Evolutionary conservation across 2,329 filamentous ascomycete genomes (phyloP), one percentile per base, ranked within the genome.

Genomic region (Metarhizium rileyi): DNA sequence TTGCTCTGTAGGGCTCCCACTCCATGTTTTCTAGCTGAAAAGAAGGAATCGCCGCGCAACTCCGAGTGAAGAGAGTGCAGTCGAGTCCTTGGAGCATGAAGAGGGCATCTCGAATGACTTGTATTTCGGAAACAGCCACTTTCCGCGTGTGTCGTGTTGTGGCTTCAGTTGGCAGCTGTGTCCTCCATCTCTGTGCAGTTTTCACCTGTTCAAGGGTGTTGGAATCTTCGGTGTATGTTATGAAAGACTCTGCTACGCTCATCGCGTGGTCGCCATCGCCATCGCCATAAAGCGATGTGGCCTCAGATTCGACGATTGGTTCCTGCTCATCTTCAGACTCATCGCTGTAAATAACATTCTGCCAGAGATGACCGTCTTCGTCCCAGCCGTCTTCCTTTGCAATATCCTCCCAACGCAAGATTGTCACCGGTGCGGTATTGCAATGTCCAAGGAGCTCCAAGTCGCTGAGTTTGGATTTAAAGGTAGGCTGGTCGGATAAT

Each of bases 31-130:
- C 59, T 25, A 80, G 67, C 50, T 78, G 72, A 48, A 72, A 78
- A 1, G 57, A 58, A 4, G 67, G 58, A 2, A 66, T 62, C 0
- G 71, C 70, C 6, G 62, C 55, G 14, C 68, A 70, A 45, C 71
- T 60, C 3, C 57, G 22, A 50, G 68, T 69, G 58, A 90, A 95
- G 1, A 95, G 61, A 2, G 81, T 84, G 2, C 86, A 91, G 5
- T 83, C 77, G 4, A 93, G 70, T 1, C 90, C 90, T 48, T 81
- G 79, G 0, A 97, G 75, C 87, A 96, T 94, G 59, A 88, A 91
- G 0, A 96, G 71, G 0, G 81, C 78, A 48, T 97, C 90, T 44
- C 89, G 80, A 25, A 90, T 70, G 10, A 83, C 71, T 55, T 90
- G 82, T 1, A 86, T 70, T 62, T 95, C 90, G 0, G 85, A 79